A percentile compares a stretch with the other conserved stretches of the same genome.
These are phyloP conservation scores for Lasiodiplodia gonubiensis DNA, from an alignment of 2,329 filamentous ascomycete species.

Conservation along the genomic window DNA sequence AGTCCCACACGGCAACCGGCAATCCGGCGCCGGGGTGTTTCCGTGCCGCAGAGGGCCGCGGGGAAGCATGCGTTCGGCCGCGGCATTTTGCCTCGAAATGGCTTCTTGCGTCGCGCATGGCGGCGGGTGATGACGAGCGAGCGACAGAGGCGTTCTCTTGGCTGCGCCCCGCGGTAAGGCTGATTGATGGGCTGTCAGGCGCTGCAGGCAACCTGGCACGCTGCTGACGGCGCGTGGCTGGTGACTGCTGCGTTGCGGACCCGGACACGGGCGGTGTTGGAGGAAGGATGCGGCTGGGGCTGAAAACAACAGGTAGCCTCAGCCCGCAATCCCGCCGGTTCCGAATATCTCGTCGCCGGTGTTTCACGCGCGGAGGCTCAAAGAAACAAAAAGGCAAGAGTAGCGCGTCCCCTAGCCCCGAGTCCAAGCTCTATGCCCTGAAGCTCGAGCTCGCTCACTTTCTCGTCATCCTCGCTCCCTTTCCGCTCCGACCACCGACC, in stretches of 20 bases:
- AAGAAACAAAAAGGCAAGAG: constrained; percentile 7
- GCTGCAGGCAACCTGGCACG: constrained; percentile 10
- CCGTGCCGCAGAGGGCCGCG: neutral
- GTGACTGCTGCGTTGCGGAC: constrained; percentile 1
- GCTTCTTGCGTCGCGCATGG: constrained; percentile 12
- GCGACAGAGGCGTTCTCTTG: neutral
- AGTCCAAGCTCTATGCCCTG: constrained; percentile 19
- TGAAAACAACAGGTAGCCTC: constrained; percentile 18
- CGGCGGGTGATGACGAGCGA: constrained; percentile 12
- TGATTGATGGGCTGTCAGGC: constrained; percentile 15
- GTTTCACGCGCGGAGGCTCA: constrained; percentile 9
- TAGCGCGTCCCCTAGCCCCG: constrained; percentile 22
- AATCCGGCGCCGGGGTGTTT: neutral
- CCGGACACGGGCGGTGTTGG: neutral
- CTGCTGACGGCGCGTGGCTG: constrained; percentile 24
- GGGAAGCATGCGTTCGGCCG: constrained; percentile 12
- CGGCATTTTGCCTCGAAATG: constrained; percentile 1
- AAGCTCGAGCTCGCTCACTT: constrained; percentile 13
- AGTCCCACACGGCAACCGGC: neutral
- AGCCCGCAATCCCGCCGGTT: constrained; percentile 2
- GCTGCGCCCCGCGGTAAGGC: constrained; percentile 22
- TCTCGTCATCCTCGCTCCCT: constrained; percentile 16
- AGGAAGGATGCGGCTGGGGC: neutral
- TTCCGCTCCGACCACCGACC: constrained; percentile 24
- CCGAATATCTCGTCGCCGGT: neutral